Evolutionary conservation across 768 basidiomycete genomes (phyloP), one percentile per base, ranked within the genome.

Genomic region (Porpolomopsis calyptriformis): DNA sequence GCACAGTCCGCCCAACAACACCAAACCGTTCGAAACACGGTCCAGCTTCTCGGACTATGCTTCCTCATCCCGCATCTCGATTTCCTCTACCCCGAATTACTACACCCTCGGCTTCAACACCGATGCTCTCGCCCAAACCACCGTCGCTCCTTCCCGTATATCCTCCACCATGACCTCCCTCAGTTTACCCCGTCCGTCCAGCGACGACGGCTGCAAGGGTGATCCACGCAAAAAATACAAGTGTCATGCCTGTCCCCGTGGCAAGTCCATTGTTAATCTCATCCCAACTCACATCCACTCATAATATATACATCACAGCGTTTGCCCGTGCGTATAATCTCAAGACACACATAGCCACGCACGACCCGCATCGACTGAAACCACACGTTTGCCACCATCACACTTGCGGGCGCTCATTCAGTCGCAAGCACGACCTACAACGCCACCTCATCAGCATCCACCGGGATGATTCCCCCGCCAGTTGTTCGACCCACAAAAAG

Each of bases 271-370:
- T 26, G 16, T 34, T 19, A 14, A 12, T 49, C 18, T 45, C 37
- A 48, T 36, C 22, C 49, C 1, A 50, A 31, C 31, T 19, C 31
- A 10, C 47, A 12, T 36, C 47, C 16, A 42, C 51, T 45, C 1
- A 20, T n/a, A 40, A 49, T 44, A 51, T 27, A 48, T 37, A 47
- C 31, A 51, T 46, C 50, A 18, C 48, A 85, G 93, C 85, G 1
- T 97, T 97, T 55, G 92, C 91, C 9, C 73, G 92, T 22, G 90
- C 90, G 2, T 96, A 87, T 64, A 97, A 97, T 57, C 66, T 97
- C 48, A 97, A 97, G 70, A 93, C 92, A 0, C 92, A 96, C 62
- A 81, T 87, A 76, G 84, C 85, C 20, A 97, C 92, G 3, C 92
- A 97, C 64, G 89, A 94, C 60, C 92, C 93, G 19, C 82, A 88